A percentile compares a stretch with the other conserved stretches of the same genome.
These are phyloP conservation scores for Ajuga chamaepitys DNA, from an alignment of 257 asterid genomes.

Conservation along the genomic window DNA sequence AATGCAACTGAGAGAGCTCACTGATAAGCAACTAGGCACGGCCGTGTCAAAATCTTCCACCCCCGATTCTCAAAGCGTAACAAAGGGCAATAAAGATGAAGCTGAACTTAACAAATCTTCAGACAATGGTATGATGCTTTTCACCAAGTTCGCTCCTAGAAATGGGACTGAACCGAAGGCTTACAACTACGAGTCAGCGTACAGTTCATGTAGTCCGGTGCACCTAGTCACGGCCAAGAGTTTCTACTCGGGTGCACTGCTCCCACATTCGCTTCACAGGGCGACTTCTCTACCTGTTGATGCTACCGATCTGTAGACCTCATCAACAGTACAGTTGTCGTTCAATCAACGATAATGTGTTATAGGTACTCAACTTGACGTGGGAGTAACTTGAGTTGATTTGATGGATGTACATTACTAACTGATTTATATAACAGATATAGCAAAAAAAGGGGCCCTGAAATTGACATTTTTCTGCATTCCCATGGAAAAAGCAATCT, in stretches of 20 bases:
- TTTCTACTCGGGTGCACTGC: conserved; percentile 38
- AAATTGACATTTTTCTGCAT: conserved; percentile 4
- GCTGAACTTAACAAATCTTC: conserved; percentile 10
- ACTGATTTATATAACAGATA: conserved; percentile 13
- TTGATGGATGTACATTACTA: conserved; percentile 26
- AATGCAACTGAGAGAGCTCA: conserved; percentile 45
- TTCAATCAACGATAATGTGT: conserved; percentile 14
- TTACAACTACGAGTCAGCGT: conserved; percentile 27
- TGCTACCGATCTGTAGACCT: conserved; percentile 44
- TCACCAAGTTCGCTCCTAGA: conserved; percentile 4
- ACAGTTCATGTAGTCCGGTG: conserved; percentile 44
- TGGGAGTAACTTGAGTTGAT: conserved; percentile 15
- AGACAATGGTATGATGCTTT: conserved; percentile 18
- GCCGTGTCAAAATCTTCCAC: conserved; percentile 18
- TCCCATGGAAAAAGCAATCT: conserved; percentile 1
- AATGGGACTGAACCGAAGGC: conserved; percentile 18
- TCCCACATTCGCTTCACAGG: conserved; percentile 47
- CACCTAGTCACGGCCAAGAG: conserved; percentile 48
- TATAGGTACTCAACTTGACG: conserved; percentile 26
- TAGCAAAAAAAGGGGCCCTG: conserved; percentile 12
- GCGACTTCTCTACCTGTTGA: conserved; percentile 64
- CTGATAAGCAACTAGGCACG: conserved; percentile 34
- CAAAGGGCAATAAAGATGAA: conserved; percentile 11
- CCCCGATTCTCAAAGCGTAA: background rate
- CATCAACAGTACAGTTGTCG: too few species aligned